These are phyloP conservation scores for Pichia sp. DNA, from an alignment of 1,139 yeast species.

Conservation along the genomic window DNA sequence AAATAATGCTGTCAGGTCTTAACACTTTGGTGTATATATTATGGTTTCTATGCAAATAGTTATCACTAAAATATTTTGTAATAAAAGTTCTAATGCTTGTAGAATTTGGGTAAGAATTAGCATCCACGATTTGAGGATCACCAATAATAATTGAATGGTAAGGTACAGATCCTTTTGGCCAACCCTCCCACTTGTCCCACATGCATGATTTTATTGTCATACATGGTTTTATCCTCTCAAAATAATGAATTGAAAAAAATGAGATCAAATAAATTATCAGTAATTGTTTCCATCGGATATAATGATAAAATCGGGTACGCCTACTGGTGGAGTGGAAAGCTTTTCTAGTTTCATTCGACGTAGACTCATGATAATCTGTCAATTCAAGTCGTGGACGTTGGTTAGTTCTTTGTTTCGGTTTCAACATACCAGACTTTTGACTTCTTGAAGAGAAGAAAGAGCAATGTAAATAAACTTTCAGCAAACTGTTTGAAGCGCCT, in stretches of 20 bases:
- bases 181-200: conserved; percentile 61
- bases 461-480: too few relatives aligned
- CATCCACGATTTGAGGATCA: conserved; percentile 50
- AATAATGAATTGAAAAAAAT: conserved; percentile 46
- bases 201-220: conserved; percentile 43
- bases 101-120: conserved; percentile 55
- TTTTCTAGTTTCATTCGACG: too few relatives aligned
- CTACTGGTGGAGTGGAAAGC: too few relatives aligned
- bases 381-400: conserved; percentile 1
- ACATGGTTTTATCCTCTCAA: conserved; percentile 53
- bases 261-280: conserved; percentile 33
- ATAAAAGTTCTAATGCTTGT: conserved; percentile 40
- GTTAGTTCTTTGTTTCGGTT: background rate
- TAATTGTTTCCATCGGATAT: conserved; percentile 21
- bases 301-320: background rate
- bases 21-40: conserved; percentile 48
- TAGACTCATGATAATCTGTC: conserved; percentile 1
- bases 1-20: conserved; percentile 70
- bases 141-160: conserved; percentile 71
- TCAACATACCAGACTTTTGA: too few relatives aligned
- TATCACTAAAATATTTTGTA: conserved; percentile 51
- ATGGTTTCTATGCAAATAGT: conserved; percentile 75
- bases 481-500: too few relatives aligned
- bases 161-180: conserved; percentile 37
- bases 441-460: too few relatives aligned